Conservation (phyloP, 371 early-diverging fungal species). For the Mycotypha africana region DNA sequence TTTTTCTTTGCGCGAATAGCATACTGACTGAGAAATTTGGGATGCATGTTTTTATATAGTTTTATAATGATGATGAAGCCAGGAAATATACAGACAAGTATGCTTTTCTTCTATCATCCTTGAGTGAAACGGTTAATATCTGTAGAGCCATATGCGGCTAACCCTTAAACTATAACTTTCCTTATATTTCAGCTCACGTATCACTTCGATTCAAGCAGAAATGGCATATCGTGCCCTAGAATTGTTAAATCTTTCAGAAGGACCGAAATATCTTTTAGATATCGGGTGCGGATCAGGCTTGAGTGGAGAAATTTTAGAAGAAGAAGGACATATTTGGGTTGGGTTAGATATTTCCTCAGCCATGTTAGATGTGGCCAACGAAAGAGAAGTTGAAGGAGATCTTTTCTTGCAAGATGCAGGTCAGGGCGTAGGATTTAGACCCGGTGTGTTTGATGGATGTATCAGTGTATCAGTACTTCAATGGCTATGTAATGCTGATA, state of each 20-base stretch:
- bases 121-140: neutral
- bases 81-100: conserved; percentile 93
- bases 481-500: conserved; percentile 99
- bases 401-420: conserved; percentile 96
- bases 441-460: conserved; percentile 97
- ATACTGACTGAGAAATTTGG: too few relatives aligned
- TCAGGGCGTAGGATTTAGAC: conserved; percentile 91
- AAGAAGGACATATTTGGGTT: conserved; percentile 93
- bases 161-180: neutral
- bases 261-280: conserved; percentile 56
- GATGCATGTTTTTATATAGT: conserved; percentile 37
- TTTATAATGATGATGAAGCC: conserved; percentile 89
- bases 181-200: conserved; percentile 65
- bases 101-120: neutral
- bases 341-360: conserved; percentile 94
- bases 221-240: conserved; percentile 93
- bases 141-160: neutral
- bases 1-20: too few relatives aligned
- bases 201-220: conserved; percentile 88
- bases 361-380: conserved; percentile 87
- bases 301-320: conserved; percentile 92
- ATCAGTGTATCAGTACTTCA: conserved; percentile 98
- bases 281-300: conserved; percentile 58
- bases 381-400: conserved; percentile 87
- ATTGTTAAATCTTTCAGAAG: conserved; percentile 78